These are phyloP conservation scores for Exserohilum turcica DNA, from an alignment of 2,329 filamentous ascomycete species.

Conservation along the genomic window DNA sequence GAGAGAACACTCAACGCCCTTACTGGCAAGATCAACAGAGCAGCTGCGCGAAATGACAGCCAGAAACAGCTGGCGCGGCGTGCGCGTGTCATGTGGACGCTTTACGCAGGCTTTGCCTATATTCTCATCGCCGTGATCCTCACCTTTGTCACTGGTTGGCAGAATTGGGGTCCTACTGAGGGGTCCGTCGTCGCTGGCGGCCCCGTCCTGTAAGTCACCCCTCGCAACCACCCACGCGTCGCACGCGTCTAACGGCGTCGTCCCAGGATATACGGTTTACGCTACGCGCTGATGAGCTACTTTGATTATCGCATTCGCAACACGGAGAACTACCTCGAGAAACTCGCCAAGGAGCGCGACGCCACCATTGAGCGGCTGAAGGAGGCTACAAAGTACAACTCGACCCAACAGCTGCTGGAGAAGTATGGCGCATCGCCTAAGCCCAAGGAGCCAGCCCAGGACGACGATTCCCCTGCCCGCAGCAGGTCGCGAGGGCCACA, in stretches of 20 bases:
- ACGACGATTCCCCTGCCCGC: slow-evolving; percentile 30
- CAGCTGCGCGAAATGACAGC: slow-evolving; percentile 73
- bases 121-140: slow-evolving; percentile 83
- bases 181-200: slow-evolving; percentile 79
- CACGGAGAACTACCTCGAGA: slow-evolving; percentile 71
- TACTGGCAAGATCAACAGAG: slow-evolving; percentile 78
- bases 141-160: slow-evolving; percentile 81
- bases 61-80: slow-evolving; percentile 75
- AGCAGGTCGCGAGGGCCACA: slow-evolving; percentile 41
- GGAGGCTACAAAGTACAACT: slow-evolving; percentile 92
- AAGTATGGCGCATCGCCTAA: slow-evolving; percentile 77
- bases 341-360: slow-evolving; percentile 76
- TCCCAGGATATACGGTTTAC: slow-evolving; percentile 76
- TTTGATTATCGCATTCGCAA: slow-evolving; percentile 82
- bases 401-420: slow-evolving; percentile 87
- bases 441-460: slow-evolving; percentile 46
- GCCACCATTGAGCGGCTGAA: slow-evolving; percentile 94
- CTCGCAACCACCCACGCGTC: too few relatives aligned
- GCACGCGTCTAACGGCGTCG: slow-evolving; percentile 21
- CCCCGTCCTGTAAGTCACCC: slow-evolving; percentile 69
- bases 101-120: slow-evolving; percentile 90
- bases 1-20: slow-evolving; percentile 87
- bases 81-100: slow-evolving; percentile 81
- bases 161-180: slow-evolving; percentile 75
- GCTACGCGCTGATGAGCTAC: slow-evolving; percentile 68